Base-by-base conservation (phyloP, 805 yeast species). In the Saccharomyces kudriavzevii region DNA sequence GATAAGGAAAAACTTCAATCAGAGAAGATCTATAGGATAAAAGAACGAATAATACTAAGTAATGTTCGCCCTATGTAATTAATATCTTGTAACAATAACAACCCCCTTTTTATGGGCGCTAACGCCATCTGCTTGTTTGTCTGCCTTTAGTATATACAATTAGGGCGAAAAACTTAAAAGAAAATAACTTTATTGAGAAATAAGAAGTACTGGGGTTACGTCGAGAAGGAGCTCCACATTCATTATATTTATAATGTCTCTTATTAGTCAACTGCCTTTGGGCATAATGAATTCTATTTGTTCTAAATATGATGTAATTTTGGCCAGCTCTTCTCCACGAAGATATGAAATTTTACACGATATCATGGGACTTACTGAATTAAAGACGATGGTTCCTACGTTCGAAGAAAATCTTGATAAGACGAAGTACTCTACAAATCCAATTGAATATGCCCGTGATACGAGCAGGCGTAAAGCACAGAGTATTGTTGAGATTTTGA, bases 301-400 rank as follows among this genome's bases (percentile, higher is more conserved):
- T 27, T 56, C 49, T 14, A 52, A 54, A 22, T 61, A 54, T 40
- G 62, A 67, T 3, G 71, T 91, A 26, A 72, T 89, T 4, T 75
- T 92, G 5, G 97, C 96, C 0, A 89, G 96, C 2, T 78, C 87
- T 0, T 91, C 97, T 0, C 92, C 95, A 2, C 76, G 97, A 55
- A 73, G 99, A 54, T 70, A 73, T 52, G 88, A 87, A 53, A 85
- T 94, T n/a, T 62, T 94, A 28, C 63, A 68, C 4, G 81, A 85
- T 59, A 58, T 54, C 1, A 67, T 86, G 66, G 84, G 84, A 0
- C 68, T 86, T 40, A 49, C 65, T 0, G 64, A 79, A 8, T 60
- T 76, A 11, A 70, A 68, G 26, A 72, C 86, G 0, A 67, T 78
- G 13, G 81, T 83, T 20, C 87, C 97, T 0, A 72, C 79, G 9